These are phyloP conservation scores for Phoma sp. DNA, from an alignment of 2,329 filamentous ascomycete genomes.

Conservation along the genomic window DNA sequence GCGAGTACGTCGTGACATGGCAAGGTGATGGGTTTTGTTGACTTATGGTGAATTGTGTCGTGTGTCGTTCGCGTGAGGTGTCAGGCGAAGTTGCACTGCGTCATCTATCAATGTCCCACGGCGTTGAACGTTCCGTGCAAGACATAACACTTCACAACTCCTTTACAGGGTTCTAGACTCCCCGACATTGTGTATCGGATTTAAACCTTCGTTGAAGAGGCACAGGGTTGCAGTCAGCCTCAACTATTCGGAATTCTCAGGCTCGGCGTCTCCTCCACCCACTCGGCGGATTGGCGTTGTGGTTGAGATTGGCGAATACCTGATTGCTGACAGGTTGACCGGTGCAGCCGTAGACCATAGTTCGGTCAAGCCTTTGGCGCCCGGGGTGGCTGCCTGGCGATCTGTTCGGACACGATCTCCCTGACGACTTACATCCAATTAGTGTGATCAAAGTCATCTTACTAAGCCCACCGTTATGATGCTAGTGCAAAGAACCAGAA, in stretches of 20 bases:
- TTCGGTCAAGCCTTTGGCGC: constrained; percentile 3
- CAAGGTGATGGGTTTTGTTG: background rate
- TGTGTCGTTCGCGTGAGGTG: background rate
- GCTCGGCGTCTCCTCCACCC: constrained; percentile 4
- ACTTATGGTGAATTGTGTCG: background rate
- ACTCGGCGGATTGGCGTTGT: background rate
- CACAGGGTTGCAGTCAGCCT: background rate
- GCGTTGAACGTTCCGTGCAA: background rate
- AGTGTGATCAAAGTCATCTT: too few species aligned
- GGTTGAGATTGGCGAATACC: background rate
- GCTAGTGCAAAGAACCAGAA: too few species aligned
- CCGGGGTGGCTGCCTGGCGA: background rate
- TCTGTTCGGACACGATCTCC: too few species aligned
- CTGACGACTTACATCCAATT: too few species aligned
- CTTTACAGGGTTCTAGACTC: background rate
- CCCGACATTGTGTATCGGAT: background rate
- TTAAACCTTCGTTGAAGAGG: background rate
- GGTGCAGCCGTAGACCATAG: background rate
- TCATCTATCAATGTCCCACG: constrained; percentile 6
- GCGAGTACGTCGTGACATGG: constrained; percentile 10
- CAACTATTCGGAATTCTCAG: background rate
- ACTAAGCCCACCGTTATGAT: too few species aligned
- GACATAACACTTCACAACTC: background rate
- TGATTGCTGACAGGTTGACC: background rate
- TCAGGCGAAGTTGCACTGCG: constrained; percentile 7